Evolutionary conservation across 1,284 basidiomycete genomes (phyloP).

Genomic region (Naganishia albida): DNA sequence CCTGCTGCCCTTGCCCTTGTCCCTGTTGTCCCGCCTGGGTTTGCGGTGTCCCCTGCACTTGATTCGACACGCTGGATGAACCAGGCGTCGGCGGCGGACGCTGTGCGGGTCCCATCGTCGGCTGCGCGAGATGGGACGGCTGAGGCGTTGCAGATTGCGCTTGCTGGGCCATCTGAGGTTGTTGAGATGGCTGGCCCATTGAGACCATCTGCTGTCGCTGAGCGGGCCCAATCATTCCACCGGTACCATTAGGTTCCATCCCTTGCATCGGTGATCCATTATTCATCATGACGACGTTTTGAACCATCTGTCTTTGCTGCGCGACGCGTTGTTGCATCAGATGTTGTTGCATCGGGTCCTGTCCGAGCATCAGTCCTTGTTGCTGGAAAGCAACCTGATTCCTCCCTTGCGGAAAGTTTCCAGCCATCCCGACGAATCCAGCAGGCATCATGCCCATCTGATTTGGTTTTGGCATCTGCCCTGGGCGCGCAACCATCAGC

Average conservation of each 20-base stretch:
- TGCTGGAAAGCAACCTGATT: not conserved
- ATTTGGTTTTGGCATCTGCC: constrained; percentile 2
- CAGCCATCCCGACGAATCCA: not conserved
- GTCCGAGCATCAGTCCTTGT: not conserved
- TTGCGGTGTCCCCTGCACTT: not conserved
- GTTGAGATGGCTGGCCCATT: constrained; percentile 27
- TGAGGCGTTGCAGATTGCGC: constrained; percentile 24
- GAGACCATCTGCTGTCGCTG: constrained; percentile 19
- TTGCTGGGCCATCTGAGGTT: constrained; percentile 30
- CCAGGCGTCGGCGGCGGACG: too few species aligned
- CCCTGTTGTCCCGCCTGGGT: constrained; percentile 18
- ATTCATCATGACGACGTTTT: constrained; percentile 37
- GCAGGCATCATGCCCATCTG: constrained; percentile 6
- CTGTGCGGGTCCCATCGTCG: not conserved
- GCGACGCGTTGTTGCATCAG: constrained; percentile 34
- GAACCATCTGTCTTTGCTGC: constrained; percentile 33
- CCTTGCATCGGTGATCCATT: constrained; percentile 32
- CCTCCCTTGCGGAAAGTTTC: not conserved
- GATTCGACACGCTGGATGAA: too few species aligned
- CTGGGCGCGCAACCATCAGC: not conserved
- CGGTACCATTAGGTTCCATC: constrained; percentile 19
- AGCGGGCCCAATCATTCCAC: constrained; percentile 24
- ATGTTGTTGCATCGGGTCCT: constrained; percentile 2
- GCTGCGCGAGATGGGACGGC: constrained; percentile 34
- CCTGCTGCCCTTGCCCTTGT: constrained; percentile 1